These are phyloP conservation scores for Aspergillus sp. DNA, from an alignment of 2,329 filamentous ascomycete genomes.

Conservation along the genomic window DNA sequence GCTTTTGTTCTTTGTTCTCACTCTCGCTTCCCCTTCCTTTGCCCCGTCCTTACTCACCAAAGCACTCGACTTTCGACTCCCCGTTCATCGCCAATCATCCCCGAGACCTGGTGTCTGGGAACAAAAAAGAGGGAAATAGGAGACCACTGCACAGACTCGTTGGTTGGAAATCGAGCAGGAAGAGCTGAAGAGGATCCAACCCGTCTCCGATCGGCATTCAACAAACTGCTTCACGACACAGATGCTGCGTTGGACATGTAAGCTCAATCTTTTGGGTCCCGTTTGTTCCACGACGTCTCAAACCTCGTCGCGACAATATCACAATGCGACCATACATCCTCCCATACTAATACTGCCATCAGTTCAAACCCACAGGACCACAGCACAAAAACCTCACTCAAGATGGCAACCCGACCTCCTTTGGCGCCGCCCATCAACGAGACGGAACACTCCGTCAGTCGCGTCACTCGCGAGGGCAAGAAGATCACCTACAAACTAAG, in stretches of 20 bases:
- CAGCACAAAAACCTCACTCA: constrained; percentile 7
- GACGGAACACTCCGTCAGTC: constrained; percentile 50
- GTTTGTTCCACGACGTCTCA: background rate
- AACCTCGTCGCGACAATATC: background rate
- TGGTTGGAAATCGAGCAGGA: no score
- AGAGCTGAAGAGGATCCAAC: background rate
- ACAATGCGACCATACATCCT: background rate
- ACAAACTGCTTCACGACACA: background rate
- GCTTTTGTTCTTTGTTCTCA: background rate
- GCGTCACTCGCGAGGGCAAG: constrained; percentile 71
- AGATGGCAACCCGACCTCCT: constrained; percentile 42
- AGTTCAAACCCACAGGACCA: no score
- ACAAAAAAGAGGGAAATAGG: no score
- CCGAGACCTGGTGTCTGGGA: background rate
- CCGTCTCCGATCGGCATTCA: background rate
- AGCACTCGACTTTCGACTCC: background rate
- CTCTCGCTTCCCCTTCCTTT: constrained; percentile 1
- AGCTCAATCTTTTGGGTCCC: background rate
- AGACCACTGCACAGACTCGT: no score
- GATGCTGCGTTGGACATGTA: background rate
- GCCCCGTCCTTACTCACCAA: background rate
- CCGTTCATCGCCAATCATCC: background rate
- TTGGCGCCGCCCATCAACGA: constrained; percentile 50
- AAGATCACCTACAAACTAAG: constrained; percentile 76
- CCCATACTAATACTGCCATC: background rate